These are phyloP conservation scores for Calonectria leucothoes DNA, from an alignment of 2,329 filamentous ascomycete genomes.

Conservation along the genomic window DNA sequence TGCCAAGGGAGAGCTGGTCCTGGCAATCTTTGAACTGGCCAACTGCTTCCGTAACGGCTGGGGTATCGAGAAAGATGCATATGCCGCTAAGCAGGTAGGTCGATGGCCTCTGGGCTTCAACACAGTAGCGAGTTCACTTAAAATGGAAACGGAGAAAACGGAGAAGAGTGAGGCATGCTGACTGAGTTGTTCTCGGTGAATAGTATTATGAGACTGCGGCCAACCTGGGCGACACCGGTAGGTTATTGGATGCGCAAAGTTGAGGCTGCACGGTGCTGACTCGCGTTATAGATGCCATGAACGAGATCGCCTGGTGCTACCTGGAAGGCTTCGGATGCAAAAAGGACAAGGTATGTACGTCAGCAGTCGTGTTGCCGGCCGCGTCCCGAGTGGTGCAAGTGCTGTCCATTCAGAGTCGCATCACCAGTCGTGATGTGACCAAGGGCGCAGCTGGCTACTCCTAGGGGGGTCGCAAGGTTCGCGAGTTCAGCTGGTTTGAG, in stretches of 20 bases:
- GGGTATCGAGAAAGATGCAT: constrained; percentile 87
- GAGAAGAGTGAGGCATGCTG: constrained; percentile 2
- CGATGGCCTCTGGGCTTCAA: background rate
- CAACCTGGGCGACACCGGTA: constrained; percentile 89
- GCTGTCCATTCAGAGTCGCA: constrained; percentile 1
- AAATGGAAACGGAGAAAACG: background rate
- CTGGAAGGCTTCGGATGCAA: constrained; percentile 95
- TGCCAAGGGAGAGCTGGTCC: constrained; percentile 94
- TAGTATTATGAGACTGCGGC: constrained; percentile 98
- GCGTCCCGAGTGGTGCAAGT: constrained; percentile 9
- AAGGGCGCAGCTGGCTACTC: background rate
- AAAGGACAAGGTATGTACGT: constrained; percentile 91
- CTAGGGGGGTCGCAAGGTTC: constrained; percentile 13
- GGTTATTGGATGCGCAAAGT: constrained; percentile 42
- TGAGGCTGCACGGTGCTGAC: constrained; percentile 21
- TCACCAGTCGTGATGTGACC: constrained; percentile 19
- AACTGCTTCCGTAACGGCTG: constrained; percentile 95
- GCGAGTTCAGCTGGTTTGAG: constrained; percentile 9
- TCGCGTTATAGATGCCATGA: constrained; percentile 83
- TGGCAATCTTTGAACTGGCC: constrained; percentile 95
- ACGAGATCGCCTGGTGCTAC: constrained; percentile 96
- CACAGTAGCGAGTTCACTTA: constrained; percentile 1
- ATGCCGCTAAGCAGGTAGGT: constrained; percentile 79
- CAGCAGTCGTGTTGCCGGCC: constrained; percentile 17
- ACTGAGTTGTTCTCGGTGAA: constrained; percentile 42